phyloP scores from a whole-genome alignment of 129 eudicot genomes.

The Logfia minima region DNA sequence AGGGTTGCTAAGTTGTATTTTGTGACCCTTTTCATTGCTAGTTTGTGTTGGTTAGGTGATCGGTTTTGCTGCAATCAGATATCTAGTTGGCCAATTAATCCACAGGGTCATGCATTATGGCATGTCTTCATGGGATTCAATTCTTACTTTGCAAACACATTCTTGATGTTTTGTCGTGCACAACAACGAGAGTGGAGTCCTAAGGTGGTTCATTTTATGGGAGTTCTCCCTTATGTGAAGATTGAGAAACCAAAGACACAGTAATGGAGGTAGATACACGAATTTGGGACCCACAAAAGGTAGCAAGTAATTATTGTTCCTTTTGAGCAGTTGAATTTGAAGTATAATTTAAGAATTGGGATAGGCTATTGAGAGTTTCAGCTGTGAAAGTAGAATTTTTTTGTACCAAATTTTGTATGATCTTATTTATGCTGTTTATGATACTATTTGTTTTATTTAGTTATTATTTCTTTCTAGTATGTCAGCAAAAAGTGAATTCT shows the following conservation, averaged over 20 bases:
- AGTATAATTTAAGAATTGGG: slow-evolving; percentile 20
- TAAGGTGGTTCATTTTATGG: slow-evolving; percentile 50
- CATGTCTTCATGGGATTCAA: slow-evolving; percentile 84
- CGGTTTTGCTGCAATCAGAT: slow-evolving; percentile 56
- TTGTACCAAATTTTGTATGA: slow-evolving; percentile 33
- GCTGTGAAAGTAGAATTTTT: slow-evolving; percentile 30
- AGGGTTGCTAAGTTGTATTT: slow-evolving; percentile 65
- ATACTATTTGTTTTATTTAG: slow-evolving; percentile 21
- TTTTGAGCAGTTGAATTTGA: slow-evolving; percentile 16
- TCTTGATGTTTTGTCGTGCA: slow-evolving; percentile 89
- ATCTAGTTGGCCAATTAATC: slow-evolving; percentile 69
- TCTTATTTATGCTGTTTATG: slow-evolving; percentile 1
- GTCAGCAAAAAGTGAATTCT: neutral
- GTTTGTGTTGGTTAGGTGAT: slow-evolving; percentile 71
- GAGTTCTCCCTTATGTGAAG: slow-evolving; percentile 73
- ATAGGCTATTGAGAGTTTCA: slow-evolving; percentile 22
- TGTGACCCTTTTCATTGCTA: slow-evolving; percentile 53
- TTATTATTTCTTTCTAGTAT: neutral
- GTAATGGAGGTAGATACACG: slow-evolving; percentile 31
- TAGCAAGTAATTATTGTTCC: slow-evolving; percentile 1
- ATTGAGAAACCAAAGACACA: slow-evolving; percentile 66
- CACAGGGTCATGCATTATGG: slow-evolving; percentile 94
- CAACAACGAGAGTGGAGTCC: slow-evolving; percentile 87
- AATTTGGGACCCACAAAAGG: slow-evolving; percentile 11
- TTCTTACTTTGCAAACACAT: slow-evolving; percentile 71